Base-by-base conservation (phyloP, 1,139 yeast species). In the Blastobotrys raffinosifermentans region DNA sequence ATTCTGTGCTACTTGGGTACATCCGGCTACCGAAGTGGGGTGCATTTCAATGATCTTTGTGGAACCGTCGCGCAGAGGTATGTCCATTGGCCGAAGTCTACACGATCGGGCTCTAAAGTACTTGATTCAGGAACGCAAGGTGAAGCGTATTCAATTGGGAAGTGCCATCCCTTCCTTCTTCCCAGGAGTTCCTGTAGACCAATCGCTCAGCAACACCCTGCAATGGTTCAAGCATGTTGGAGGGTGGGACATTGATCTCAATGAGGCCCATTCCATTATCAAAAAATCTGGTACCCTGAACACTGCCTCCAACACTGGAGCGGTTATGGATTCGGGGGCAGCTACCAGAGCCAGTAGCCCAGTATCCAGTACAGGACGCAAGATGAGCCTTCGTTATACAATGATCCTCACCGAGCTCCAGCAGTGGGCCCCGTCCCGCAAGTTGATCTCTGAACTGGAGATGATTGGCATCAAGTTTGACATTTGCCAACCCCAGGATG, bases 391-490 rank as follows among this genome's bases (percentile, higher is more conserved):
- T 25, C 18, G 23, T 17, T n/a, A 16, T 29, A 32, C 35, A 25
- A 49, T 54, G 56, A 33, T 53, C 16, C 37, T 54, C 31, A 43
- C 51, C 9, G 38, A 48, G 18, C 43, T 55, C 25, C 48, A 48
- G 18, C 45, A 43, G 14, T 75, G 81, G 81, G 66, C 58, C 51
- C 78, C 76, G 7, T 73, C 79, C 3, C 66, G 69, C 42, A 73
- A 73, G 48, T 69, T 75, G 7, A 72, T 75, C 39, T 60, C 73
- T 38, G 80, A 76, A 47, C 63, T 76, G 44, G 75, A 73, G 64
- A 72, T 75, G 43, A 77, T 75, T 21, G 81, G 81, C 2, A 75
- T 73, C 19, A 60, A 76, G 42, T 75, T 75, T 57, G 80, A 75
- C 52, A 66, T 75, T 15, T 72, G 80, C 50, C 64, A 48, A 27